Conservation (phyloP, 2,329 filamentous ascomycete genomes). For the Ceratocystis eucalypticola region DNA sequence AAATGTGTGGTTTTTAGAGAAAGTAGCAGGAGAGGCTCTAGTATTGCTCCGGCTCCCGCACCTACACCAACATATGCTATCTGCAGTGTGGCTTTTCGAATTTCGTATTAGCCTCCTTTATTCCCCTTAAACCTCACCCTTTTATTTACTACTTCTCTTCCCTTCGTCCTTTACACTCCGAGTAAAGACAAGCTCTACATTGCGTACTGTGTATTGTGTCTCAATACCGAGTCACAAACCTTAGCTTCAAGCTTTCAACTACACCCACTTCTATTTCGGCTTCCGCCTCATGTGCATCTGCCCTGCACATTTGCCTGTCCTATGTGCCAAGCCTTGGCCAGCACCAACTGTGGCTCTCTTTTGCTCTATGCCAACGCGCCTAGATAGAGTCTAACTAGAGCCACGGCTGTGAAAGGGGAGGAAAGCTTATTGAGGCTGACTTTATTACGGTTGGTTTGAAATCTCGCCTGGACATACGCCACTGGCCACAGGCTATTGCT, state of each 20-base stretch:
- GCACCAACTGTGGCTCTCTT: background rate
- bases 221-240: too few species aligned
- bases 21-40: too few species aligned
- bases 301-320: background rate
- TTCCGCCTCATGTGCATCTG: background rate
- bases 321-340: background rate
- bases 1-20: background rate
- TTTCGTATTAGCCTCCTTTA: background rate
- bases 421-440: background rate
- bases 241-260: too few species aligned
- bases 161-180: background rate
- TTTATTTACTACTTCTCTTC: background rate
- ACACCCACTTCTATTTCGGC: background rate
- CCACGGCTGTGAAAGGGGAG: background rate
- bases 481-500: too few species aligned
- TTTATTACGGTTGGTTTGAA: too few species aligned
- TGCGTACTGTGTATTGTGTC: too few species aligned
- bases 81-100: background rate
- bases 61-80: background rate
- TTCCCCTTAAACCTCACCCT: background rate
- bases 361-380: background rate
- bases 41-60: background rate
- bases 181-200: too few species aligned
- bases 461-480: too few species aligned
- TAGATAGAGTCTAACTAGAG: background rate